Evolutionary conservation across 73 alveolate genomes (phyloP), one percentile per base, ranked within the genome.

Genomic region (Uronychia binucleata): DNA sequence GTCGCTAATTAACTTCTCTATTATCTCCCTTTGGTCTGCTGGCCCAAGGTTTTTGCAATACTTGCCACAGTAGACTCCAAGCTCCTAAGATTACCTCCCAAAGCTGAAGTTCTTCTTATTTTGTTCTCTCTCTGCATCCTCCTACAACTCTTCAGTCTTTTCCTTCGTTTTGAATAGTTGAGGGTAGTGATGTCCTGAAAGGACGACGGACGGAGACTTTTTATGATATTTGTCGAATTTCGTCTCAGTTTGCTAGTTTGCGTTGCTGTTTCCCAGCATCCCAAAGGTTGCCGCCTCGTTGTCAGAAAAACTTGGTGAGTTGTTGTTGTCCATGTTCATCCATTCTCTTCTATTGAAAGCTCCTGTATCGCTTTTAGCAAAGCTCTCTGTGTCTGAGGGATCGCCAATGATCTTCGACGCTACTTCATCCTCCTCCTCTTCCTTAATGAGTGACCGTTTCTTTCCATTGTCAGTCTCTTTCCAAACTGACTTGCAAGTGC

Each of bases 11-110:
- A 83, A 27, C 1, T 1, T 32, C 26, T 83, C 84, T 19, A 83
- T 83, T 19, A 83, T 31, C 26, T 75, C 5, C 77, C 90, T 83
- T 35, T 83, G 29, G 19, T 83, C 57, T 30, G 30, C 78, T 26
- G 90, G 31, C 26, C 31, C 57, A 1, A 83, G 59, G 34, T 30
- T 57, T 75, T 75, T 83, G 74, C 90, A 83, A 19, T 58, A 59
- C 27, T 83, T 32, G 5, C 90, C 90, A 75, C 90, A 83, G 67
- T 46, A 46, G 67, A 46, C 67, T 46, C n/a, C n/a, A 46, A 11
- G 67, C 19, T 46, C n/a, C n/a, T n/a, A n/a, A n/a, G n/a, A n/a
- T n/a, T n/a, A n/a, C n/a, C n/a, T n/a, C n/a, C n/a, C n/a, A n/a
- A n/a, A 46, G 67, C 19, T 46, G 67, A 46, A 11, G 67, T 46